phyloP scores from a whole-genome alignment of 2,329 filamentous ascomycete genomes.

The Penicillium sp. region DNA sequence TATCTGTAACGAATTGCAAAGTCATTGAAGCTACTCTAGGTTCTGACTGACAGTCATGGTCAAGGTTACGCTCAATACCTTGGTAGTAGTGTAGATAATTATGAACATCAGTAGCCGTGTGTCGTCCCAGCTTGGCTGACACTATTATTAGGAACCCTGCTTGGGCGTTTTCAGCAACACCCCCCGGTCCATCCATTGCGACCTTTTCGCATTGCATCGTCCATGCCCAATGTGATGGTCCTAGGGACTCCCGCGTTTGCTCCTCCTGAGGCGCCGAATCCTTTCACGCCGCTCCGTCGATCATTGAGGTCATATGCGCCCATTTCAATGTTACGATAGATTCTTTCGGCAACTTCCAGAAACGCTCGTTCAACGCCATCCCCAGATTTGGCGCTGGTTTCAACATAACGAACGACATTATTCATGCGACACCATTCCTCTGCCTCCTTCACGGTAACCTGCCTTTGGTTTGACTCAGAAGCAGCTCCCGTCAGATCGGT shows the following conservation, averaged over 20 bases:
- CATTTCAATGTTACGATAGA: constrained; percentile 94
- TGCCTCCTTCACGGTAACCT: constrained; percentile 78
- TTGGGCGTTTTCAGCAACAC: constrained; percentile 36
- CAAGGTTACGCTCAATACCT: not conserved
- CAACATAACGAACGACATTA: constrained; percentile 86
- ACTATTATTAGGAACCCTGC: not conserved
- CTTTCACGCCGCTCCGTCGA: constrained; percentile 85
- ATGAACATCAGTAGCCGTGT: not conserved
- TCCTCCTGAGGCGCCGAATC: constrained; percentile 43
- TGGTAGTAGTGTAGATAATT: not conserved
- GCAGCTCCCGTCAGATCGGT: constrained; percentile 65
- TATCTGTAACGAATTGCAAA: not conserved
- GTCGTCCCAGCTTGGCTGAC: too few species aligned
- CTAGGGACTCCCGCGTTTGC: constrained; percentile 35
- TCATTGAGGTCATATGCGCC: constrained; percentile 94
- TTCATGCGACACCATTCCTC: constrained; percentile 84
- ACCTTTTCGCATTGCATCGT: constrained; percentile 46
- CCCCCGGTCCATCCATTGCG: constrained; percentile 36
- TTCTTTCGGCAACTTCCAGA: constrained; percentile 86
- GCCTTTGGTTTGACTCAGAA: constrained; percentile 54
- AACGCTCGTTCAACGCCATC: constrained; percentile 93
- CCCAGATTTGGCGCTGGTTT: constrained; percentile 93
- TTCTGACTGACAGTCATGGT: not conserved
- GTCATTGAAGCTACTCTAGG: not conserved
- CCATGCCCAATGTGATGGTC: constrained; percentile 46